These are phyloP conservation scores for Hypoxylon lenormandii DNA, from an alignment of 495 filamentous ascomycete species.

Conservation along the genomic window DNA sequence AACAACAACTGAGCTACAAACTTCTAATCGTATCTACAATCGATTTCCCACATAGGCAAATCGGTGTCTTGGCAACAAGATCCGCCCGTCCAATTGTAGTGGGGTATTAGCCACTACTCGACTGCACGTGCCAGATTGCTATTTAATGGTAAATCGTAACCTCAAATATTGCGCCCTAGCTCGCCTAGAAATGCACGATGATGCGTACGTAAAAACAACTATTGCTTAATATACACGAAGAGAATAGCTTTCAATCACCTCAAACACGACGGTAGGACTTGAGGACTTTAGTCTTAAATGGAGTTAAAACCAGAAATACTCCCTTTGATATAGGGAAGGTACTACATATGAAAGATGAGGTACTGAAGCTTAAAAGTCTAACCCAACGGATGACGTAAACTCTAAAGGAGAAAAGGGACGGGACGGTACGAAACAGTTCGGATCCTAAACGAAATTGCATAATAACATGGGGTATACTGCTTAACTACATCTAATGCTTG, in stretches of 20 bases:
- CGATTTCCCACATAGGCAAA: conserved; percentile 13
- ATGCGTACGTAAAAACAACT: conserved; percentile 27
- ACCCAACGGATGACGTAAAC: conserved; percentile 1
- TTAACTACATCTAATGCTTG: neutral
- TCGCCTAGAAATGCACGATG: conserved; percentile 1
- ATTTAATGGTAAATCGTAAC: neutral
- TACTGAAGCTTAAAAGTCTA: neutral
- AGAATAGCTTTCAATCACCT: neutral
- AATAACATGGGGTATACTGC: conserved; percentile 2
- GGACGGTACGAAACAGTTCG: conserved; percentile 10
- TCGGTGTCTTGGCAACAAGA: conserved; percentile 21
- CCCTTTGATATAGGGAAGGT: no score
- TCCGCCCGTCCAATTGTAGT: conserved; percentile 5
- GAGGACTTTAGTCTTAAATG: no score
- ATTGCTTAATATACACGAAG: neutral
- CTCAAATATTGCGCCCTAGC: conserved; percentile 3
- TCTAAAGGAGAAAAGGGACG: neutral
- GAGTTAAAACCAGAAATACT: no score
- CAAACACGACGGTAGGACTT: no score
- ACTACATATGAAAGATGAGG: no score
- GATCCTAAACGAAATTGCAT: neutral
- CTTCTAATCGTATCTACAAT: neutral
- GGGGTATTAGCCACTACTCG: conserved; percentile 6
- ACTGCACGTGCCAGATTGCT: conserved; percentile 38
- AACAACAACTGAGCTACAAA: neutral